Evolutionary conservation across 176 grass and related monocot species (phyloP).

Genomic region (Carex myosuroides): DNA sequence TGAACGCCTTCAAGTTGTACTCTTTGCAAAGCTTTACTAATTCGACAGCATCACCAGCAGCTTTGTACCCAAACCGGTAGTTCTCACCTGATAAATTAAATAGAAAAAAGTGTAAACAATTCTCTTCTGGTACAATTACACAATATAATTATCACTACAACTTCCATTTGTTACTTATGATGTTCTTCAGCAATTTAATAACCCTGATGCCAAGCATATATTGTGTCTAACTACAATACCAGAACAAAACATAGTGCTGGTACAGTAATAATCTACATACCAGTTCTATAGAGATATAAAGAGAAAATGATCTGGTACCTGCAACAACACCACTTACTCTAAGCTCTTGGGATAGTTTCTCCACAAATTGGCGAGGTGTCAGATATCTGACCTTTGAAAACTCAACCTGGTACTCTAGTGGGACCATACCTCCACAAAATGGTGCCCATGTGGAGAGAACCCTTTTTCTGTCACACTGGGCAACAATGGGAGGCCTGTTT

Average conservation of each 20-base stretch:
- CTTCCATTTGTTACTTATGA: neutral
- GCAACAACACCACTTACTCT: constrained; percentile 84
- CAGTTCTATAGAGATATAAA: constrained; percentile 15
- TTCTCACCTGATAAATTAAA: constrained; percentile 66
- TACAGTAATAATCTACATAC: neutral
- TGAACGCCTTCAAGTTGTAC: constrained; percentile 34
- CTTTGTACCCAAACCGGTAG: constrained; percentile 98
- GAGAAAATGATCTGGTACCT: constrained; percentile 53
- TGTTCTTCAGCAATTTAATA: neutral
- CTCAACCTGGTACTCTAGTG: constrained; percentile 35
- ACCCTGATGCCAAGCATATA: neutral
- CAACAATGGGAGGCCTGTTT: constrained; percentile 78
- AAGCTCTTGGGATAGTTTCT: constrained; percentile 84
- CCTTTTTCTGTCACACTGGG: constrained; percentile 69
- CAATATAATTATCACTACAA: constrained; percentile 5
- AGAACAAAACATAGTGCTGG: neutral
- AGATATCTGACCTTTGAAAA: constrained; percentile 64
- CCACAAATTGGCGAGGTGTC: constrained; percentile 85
- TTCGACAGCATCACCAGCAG: constrained; percentile 68
- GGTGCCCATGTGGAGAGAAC: constrained; percentile 81
- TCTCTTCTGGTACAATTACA: neutral
- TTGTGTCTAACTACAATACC: neutral
- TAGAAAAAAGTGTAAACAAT: constrained; percentile 16
- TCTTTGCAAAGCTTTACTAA: constrained; percentile 45
- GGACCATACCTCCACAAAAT: constrained; percentile 31